Evolutionary conservation across 2,329 filamentous ascomycete species (phyloP).

Genomic region (Aspergillus ustus): DNA sequence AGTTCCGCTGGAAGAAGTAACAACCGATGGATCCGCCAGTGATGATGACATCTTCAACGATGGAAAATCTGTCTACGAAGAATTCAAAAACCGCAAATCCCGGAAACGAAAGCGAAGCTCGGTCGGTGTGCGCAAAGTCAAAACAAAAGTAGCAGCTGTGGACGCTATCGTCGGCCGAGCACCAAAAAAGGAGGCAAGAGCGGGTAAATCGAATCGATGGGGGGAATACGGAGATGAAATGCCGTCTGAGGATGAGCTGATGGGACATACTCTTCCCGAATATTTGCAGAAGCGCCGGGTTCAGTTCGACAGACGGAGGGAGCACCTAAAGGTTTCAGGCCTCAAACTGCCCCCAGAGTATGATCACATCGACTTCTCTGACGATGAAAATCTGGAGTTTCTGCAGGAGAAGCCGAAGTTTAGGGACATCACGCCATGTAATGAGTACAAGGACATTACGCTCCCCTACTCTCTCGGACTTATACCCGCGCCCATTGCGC

Average conservation of each 20-base stretch:
- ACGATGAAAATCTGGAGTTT: constrained; percentile 66
- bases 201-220: constrained; percentile 32
- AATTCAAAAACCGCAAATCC: constrained; percentile 65
- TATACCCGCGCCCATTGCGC: constrained; percentile 86
- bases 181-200: constrained; percentile 34
- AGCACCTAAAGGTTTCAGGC: constrained; percentile 67
- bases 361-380: constrained; percentile 75
- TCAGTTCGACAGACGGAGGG: constrained; percentile 68
- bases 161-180: constrained; percentile 44
- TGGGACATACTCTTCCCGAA: constrained; percentile 68
- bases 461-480: constrained; percentile 76
- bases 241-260: constrained; percentile 59
- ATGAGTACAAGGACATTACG: constrained; percentile 74
- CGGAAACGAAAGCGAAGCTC: constrained; percentile 58
- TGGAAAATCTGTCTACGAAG: constrained; percentile 58
- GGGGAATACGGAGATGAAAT: constrained; percentile 50
- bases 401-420: constrained; percentile 74
- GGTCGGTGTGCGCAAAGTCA: constrained; percentile 53
- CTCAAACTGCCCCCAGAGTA: constrained; percentile 79
- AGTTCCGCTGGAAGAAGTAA: constrained; percentile 26
- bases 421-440: constrained; percentile 63
- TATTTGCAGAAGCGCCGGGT: constrained; percentile 72
- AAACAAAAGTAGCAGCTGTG: constrained; percentile 49
- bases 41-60: constrained; percentile 43
- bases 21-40: constrained; percentile 28